Percentiles rank a stretch among this genome's conserved stretches.
Evolutionary conservation across 345 rosid species (phyloP).

Genomic region (Schrenkiella parvula): DNA sequence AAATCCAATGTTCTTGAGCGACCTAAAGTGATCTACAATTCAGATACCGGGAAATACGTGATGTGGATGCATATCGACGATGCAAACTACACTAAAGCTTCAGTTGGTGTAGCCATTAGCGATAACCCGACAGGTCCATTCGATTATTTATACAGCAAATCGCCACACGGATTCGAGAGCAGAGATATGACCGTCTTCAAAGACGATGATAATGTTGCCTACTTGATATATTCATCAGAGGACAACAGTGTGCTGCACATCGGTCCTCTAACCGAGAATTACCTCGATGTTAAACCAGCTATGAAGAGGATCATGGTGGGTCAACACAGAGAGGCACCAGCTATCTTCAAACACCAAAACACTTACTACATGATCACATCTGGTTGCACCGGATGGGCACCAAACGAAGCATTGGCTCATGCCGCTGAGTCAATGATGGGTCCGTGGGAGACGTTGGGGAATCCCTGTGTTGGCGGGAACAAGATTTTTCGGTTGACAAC

Average conservation of each 20-base stretch:
- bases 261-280: constrained; percentile 66
- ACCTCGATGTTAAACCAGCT: constrained; percentile 53
- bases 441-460: constrained; percentile 90
- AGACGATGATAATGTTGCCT: constrained; percentile 72
- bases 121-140: constrained; percentile 86
- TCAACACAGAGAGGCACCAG: constrained; percentile 88
- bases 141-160: constrained; percentile 59
- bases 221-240: constrained; percentile 76
- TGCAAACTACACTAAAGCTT: constrained; percentile 86
- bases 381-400: constrained; percentile 97
- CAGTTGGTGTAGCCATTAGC: constrained; percentile 70
- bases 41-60: constrained; percentile 63
- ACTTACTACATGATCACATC: constrained; percentile 96
- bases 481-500: constrained; percentile 59
- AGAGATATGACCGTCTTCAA: constrained; percentile 94
- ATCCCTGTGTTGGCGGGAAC: constrained; percentile 87
- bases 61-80: constrained; percentile 99
- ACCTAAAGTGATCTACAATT: constrained; percentile 87
- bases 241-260: constrained; percentile 89
- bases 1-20: constrained; percentile 87
- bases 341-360: constrained; percentile 66
- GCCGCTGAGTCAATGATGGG: constrained; percentile 92
- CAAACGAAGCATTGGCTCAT: constrained; percentile 82
- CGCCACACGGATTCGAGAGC: constrained; percentile 80
- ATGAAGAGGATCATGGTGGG: constrained; percentile 67